phyloP scores from a whole-genome alignment of 768 basidiomycete species.

The Clathrus columnatus region DNA sequence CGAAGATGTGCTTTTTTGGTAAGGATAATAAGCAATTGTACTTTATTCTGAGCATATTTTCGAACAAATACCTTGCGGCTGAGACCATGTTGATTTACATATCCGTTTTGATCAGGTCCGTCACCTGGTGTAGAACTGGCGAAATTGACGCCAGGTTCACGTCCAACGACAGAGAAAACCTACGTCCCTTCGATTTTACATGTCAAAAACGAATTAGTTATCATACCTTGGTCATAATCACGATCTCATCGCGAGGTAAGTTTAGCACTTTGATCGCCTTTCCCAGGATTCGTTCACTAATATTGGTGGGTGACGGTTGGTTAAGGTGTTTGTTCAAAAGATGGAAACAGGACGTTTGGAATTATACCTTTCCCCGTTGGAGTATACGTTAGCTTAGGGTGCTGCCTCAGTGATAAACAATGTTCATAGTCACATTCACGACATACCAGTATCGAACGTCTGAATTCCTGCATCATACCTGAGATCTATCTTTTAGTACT shows the following conservation, averaged over 20 bases:
- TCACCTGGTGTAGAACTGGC: slow-evolving; percentile 1
- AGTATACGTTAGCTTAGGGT: slow-evolving; percentile 40
- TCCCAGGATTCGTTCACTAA: slow-evolving; percentile 32
- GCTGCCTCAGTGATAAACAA: background rate
- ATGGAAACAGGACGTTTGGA: no score
- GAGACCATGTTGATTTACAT: slow-evolving; percentile 45
- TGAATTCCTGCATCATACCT: slow-evolving; percentile 20
- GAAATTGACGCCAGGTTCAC: slow-evolving; percentile 12
- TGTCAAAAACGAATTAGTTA: background rate
- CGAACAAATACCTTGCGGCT: slow-evolving; percentile 31
- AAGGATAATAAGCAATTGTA: background rate
- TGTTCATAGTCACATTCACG: background rate
- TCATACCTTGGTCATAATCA: slow-evolving; percentile 39
- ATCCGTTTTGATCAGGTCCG: slow-evolving; percentile 28
- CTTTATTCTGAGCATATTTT: background rate
- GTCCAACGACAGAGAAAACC: slow-evolving; percentile 19
- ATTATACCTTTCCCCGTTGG: slow-evolving; percentile 43
- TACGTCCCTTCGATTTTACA: background rate
- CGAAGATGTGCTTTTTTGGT: slow-evolving; percentile 36
- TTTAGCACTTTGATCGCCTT: slow-evolving; percentile 37
- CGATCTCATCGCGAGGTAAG: slow-evolving; percentile 39
- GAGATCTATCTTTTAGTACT: background rate
- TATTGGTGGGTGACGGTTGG: no score
- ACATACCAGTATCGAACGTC: slow-evolving; percentile 22
- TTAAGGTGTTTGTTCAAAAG: no score